A percentile compares a stretch with the other conserved stretches of the same genome.
These are phyloP conservation scores for Penicillium sp. DNA, from an alignment of 2,329 filamentous ascomycete genomes.

Conservation along the genomic window DNA sequence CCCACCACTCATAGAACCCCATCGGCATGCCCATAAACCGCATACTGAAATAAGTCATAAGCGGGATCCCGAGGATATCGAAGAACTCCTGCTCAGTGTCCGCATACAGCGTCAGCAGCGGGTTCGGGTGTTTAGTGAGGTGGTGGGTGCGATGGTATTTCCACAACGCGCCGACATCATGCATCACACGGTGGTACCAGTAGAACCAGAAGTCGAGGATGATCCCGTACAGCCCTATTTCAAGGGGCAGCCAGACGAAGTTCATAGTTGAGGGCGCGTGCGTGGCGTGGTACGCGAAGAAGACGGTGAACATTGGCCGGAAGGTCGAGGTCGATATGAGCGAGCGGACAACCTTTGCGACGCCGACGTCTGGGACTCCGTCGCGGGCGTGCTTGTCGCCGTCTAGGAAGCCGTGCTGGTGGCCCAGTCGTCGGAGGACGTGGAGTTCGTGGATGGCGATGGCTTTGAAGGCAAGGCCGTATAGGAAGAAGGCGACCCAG, in stretches of 20 bases:
- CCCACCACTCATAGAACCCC: conserved; percentile 29
- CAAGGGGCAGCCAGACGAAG: conserved; percentile 23
- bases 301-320: conserved; percentile 27
- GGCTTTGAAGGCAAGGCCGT: conserved; percentile 22
- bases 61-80: conserved; percentile 24
- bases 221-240: conserved; percentile 23
- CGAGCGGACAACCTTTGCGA: conserved; percentile 24
- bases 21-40: conserved; percentile 23
- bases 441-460: conserved; percentile 27
- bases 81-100: conserved; percentile 27
- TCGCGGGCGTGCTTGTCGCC: conserved; percentile 28
- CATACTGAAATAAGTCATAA: conserved; percentile 23
- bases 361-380: conserved; percentile 26
- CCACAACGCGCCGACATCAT: conserved; percentile 23
- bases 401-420: conserved; percentile 25
- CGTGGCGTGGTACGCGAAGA: conserved; percentile 20
- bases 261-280: conserved; percentile 18
- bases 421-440: conserved; percentile 24
- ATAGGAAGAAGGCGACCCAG: conserved; percentile 21
- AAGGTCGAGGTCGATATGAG: conserved; percentile 24
- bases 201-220: conserved; percentile 31
- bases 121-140: conserved; percentile 27
- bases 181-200: conserved; percentile 29
- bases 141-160: conserved; percentile 28
- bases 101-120: conserved; percentile 24